These are phyloP conservation scores for Brassica rapa DNA, from an alignment of 345 rosid species.

Conservation along the genomic window DNA sequence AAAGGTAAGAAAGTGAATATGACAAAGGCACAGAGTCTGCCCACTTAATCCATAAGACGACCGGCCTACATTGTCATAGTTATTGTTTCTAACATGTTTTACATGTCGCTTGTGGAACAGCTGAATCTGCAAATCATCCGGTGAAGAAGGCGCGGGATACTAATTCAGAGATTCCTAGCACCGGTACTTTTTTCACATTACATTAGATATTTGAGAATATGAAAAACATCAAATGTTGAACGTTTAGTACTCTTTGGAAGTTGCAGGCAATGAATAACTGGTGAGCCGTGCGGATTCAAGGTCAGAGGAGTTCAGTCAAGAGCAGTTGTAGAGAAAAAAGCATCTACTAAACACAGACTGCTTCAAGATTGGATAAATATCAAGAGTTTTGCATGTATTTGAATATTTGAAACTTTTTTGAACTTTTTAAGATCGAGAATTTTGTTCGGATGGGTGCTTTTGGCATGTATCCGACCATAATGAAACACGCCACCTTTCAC, in stretches of 20 bases:
- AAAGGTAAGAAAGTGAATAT: conserved; percentile 56
- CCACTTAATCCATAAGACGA: neutral
- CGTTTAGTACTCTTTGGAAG: neutral
- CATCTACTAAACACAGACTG: neutral
- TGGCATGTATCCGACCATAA: neutral
- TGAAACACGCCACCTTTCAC: neutral
- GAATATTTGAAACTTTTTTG: neutral
- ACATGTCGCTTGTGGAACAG: conserved; percentile 41
- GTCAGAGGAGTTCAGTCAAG: conserved; percentile 11
- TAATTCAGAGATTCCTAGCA: conserved; percentile 19
- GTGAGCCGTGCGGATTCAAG: conserved; percentile 6
- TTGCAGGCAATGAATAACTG: conserved; percentile 27
- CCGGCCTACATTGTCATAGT: neutral
- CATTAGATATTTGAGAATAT: neutral
- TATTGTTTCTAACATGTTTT: conserved; percentile 7
- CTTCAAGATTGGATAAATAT: conserved; percentile 12
- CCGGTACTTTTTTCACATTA: conserved; percentile 43
- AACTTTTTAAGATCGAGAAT: neutral
- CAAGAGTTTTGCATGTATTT: conserved; percentile 27
- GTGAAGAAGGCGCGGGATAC: conserved; percentile 49
- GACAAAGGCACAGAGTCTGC: no score
- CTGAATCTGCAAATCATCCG: conserved; percentile 57
- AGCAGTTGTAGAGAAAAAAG: neutral
- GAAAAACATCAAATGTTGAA: conserved; percentile 1
- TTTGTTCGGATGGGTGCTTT: neutral